Base-by-base conservation (phyloP, 805 yeast species). In the Candida rishiriensis region DNA sequence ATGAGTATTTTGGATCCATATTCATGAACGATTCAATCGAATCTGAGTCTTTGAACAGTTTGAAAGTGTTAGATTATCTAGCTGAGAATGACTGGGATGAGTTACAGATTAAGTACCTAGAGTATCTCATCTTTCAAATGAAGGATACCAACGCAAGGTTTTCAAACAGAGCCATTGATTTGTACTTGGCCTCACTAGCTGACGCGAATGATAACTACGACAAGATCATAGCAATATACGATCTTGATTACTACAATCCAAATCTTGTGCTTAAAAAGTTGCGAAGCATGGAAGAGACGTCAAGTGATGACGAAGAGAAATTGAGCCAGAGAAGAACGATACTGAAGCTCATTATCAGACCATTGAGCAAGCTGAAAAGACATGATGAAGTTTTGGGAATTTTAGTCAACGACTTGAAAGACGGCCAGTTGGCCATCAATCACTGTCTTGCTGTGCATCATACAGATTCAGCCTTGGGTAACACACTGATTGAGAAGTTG, bases 21-120 rank as follows among this genome's bases (percentile, higher is more conserved):
- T 89, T 89, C 51, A 71, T 87, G 72, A 79, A 76, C 44, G 84
- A 83, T 41, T 69, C 85, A 0, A 71, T 75, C 11, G 79, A 78
- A 50, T 74, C 85, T 46, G 82, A 79, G 46, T 66, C 77, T 12
- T 73, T 83, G 41, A 76, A 85, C 49, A 72, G 74, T 39, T 49
- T 63, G 18, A 65, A 71, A 50, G 80, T 88, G 0, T 65, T 82
- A 39, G 72, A 76, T 1, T 83, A 67, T 55, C 60, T 86, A n/a
- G 57, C 62, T 14, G 34, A 47, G 2, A 48, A 47, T 11, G 14
- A 43, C 2, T 50, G 56, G 50, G 41, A 34, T 2, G 39, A 45
- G 6, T 44, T 74, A 29, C 65, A 73, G 9, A 48, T 70, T 7
- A 56, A 61, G 35, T 89, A 84, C 56, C 60, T 83, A 38, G 81